Percentiles rank a stretch among this genome's conserved stretches.
These are phyloP conservation scores for Camillea tinctor DNA, from an alignment of 2,329 filamentous ascomycete species.

Conservation along the genomic window DNA sequence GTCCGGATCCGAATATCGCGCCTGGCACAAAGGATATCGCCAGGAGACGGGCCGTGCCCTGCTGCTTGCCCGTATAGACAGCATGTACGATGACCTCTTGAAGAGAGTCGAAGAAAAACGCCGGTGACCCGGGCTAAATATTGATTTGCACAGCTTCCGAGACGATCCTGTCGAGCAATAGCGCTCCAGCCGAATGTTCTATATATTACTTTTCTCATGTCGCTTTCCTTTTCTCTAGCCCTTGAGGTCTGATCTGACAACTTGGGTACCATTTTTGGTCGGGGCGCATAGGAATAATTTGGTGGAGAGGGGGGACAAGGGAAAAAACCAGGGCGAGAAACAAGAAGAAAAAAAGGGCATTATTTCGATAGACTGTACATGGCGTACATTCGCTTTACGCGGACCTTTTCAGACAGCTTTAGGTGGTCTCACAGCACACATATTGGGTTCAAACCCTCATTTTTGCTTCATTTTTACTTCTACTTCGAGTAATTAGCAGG, in stretches of 20 bases:
- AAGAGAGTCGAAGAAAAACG: constrained; percentile 16
- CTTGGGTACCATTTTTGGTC: not conserved
- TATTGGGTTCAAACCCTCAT: not conserved
- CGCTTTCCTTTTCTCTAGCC: too few relatives aligned
- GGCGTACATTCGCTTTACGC: not conserved
- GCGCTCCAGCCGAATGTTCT: not conserved
- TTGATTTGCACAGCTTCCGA: not conserved
- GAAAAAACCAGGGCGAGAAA: not conserved
- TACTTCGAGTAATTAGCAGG: not conserved
- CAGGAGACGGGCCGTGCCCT: constrained; percentile 20
- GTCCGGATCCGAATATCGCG: constrained; percentile 20
- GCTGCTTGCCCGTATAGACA: constrained; percentile 20
- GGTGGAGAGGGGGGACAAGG: not conserved
- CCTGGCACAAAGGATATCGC: constrained; percentile 21
- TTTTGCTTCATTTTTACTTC: not conserved
- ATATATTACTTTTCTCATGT: not conserved
- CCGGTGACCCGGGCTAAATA: not conserved
- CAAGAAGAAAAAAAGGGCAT: not conserved
- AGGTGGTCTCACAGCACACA: not conserved
- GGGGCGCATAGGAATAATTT: too few relatives aligned
- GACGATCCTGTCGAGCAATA: not conserved
- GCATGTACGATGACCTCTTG: constrained; percentile 22
- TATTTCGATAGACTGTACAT: not conserved
- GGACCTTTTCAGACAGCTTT: not conserved
- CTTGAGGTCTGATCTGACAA: not conserved